Conservation (phyloP, 305 asterid genomes). For the Fraxinus nigra region DNA sequence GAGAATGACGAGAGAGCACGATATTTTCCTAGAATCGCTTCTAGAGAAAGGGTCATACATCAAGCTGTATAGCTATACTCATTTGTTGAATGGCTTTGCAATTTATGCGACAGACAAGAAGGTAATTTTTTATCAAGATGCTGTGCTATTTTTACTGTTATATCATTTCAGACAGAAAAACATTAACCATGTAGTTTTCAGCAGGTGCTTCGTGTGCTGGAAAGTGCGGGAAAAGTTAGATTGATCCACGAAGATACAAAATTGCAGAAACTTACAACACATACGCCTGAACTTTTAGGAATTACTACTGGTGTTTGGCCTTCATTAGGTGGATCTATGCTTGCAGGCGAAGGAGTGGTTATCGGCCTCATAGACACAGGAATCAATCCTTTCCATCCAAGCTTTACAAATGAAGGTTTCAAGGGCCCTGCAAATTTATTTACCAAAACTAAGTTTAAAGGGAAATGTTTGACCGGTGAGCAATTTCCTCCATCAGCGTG, state of each 20-base stretch:
- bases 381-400: constrained; percentile 60
- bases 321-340: constrained; percentile 43
- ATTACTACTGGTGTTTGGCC: constrained; percentile 54
- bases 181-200: background rate
- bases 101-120: constrained; percentile 37
- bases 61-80: constrained; percentile 64
- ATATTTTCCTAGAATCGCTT: constrained; percentile 47
- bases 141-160: background rate
- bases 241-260: constrained; percentile 49
- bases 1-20: constrained; percentile 41
- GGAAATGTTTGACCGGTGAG: constrained; percentile 47
- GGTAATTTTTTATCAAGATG: constrained; percentile 23
- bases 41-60: constrained; percentile 38
- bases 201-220: constrained; percentile 42
- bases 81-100: constrained; percentile 63
- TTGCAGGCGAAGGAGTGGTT: constrained; percentile 59
- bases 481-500: constrained; percentile 48
- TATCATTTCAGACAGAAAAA: background rate
- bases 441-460: constrained; percentile 38
- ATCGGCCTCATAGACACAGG: constrained; percentile 74
- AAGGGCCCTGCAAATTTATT: background rate
- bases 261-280: constrained; percentile 58
- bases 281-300: constrained; percentile 62
- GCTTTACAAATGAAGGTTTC: constrained; percentile 34
- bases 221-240: constrained; percentile 37